Evolutionary conservation across 2,329 filamentous ascomycete species (phyloP).

Genomic region (Decorospora gaudefroyi): DNA sequence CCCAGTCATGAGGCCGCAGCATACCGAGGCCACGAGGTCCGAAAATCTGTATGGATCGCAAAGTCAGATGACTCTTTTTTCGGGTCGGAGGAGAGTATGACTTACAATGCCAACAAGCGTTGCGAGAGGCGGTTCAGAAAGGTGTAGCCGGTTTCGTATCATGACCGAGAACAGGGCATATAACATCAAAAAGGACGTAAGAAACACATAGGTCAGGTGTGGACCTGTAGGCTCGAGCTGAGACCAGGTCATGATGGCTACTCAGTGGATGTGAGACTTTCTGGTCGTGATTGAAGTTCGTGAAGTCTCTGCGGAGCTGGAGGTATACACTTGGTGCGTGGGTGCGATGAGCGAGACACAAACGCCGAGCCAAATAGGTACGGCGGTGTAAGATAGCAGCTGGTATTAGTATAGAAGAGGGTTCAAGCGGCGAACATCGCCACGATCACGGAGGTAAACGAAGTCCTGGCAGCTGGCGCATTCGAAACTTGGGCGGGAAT

Average conservation of each 20-base stretch:
- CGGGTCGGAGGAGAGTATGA: neutral
- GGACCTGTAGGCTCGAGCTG: constrained; percentile 54
- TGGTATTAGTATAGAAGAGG: neutral
- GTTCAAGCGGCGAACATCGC: neutral
- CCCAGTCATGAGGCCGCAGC: constrained; percentile 51
- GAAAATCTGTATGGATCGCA: constrained; percentile 27
- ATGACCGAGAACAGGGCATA: constrained; percentile 55
- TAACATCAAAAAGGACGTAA: constrained; percentile 53
- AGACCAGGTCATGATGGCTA: constrained; percentile 46
- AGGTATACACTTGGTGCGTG: neutral
- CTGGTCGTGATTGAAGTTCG: neutral
- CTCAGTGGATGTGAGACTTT: neutral
- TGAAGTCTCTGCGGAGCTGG: constrained; percentile 13
- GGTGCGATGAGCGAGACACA: constrained; percentile 2
- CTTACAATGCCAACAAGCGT: constrained; percentile 51
- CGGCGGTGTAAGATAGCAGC: neutral
- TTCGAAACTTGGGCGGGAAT: too few relatives aligned
- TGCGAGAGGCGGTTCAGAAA: constrained; percentile 56
- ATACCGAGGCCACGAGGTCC: constrained; percentile 50
- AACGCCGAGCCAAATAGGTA: neutral
- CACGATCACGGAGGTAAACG: neutral
- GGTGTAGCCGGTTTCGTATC: constrained; percentile 55
- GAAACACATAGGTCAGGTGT: constrained; percentile 52
- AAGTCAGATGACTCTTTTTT: neutral
- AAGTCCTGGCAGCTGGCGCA: neutral